These are phyloP conservation scores for Bruguiera gymnorhiza DNA, from an alignment of 345 rosid species.

Conservation along the genomic window DNA sequence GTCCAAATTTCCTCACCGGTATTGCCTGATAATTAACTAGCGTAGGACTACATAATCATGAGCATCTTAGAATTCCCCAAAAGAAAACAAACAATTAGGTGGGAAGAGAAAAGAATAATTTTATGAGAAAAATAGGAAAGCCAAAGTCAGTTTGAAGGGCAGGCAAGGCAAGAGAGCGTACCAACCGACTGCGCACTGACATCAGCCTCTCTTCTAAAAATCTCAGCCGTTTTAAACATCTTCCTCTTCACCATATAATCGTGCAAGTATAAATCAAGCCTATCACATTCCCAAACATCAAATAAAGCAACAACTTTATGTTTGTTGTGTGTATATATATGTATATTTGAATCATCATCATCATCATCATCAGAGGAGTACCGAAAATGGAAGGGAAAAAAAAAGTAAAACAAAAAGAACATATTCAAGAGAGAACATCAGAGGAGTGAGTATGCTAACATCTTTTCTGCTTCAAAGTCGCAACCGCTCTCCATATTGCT, in stretches of 20 bases:
- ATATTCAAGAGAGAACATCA: background rate
- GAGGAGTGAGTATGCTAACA: background rate
- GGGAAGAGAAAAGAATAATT: too few species aligned
- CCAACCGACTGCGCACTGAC: constrained; percentile 24
- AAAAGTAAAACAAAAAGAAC: background rate
- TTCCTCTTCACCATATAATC: constrained; percentile 40
- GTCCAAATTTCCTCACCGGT: too few species aligned
- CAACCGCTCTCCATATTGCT: background rate
- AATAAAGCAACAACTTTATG: background rate
- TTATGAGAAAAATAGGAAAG: background rate
- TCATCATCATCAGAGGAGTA: background rate
- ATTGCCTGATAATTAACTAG: too few species aligned
- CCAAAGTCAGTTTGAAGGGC: background rate
- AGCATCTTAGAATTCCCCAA: too few species aligned
- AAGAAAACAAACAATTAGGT: too few species aligned
- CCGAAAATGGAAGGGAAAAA: background rate
- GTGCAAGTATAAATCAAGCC: constrained; percentile 36
- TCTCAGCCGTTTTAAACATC: constrained; percentile 29
- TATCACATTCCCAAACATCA: constrained; percentile 14
- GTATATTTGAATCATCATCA: background rate
- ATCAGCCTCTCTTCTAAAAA: constrained; percentile 29
- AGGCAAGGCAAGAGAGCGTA: constrained; percentile 2
- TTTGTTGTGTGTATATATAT: too few species aligned
- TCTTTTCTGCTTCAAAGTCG: constrained; percentile 15
- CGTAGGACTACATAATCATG: too few species aligned